Percentiles rank a stretch among this genome's conserved stretches.
These are phyloP conservation scores for Scedosporium aurantiacum DNA, from an alignment of 2,329 filamentous ascomycete species.

Conservation along the genomic window DNA sequence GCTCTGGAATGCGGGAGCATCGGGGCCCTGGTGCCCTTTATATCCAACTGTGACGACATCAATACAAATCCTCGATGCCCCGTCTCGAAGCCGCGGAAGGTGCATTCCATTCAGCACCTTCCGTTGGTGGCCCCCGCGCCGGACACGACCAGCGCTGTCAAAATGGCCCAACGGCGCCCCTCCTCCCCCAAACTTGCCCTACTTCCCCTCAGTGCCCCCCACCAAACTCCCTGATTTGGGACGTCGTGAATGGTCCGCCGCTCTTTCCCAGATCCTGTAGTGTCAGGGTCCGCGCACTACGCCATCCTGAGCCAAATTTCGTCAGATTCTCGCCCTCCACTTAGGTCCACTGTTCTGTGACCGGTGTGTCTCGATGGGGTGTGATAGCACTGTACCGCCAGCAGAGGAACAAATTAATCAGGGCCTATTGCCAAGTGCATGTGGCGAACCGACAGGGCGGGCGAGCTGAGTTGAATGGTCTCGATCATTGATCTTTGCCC, in stretches of 20 bases:
- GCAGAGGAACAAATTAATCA: too few relatives aligned
- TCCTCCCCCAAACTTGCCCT: background rate
- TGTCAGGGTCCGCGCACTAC: constrained; percentile 2
- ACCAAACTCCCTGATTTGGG: background rate
- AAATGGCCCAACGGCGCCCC: background rate
- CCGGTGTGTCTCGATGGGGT: too few relatives aligned
- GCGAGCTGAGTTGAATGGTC: too few relatives aligned
- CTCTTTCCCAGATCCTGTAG: background rate
- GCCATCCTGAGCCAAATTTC: constrained; percentile 6
- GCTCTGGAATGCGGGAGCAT: background rate
- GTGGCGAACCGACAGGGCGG: too few relatives aligned
- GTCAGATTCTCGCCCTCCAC: background rate
- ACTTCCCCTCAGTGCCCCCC: background rate
- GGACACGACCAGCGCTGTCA: background rate
- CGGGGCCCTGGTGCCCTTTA: background rate
- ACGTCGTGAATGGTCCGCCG: constrained; percentile 1
- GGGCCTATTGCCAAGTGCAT: too few relatives aligned
- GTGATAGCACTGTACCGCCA: too few relatives aligned
- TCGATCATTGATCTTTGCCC: too few relatives aligned
- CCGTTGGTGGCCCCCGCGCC: background rate
- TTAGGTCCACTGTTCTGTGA: too few relatives aligned
- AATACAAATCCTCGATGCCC: too few relatives aligned
- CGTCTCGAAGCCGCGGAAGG: background rate
- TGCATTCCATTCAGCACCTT: background rate
- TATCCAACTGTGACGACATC: background rate